Conservation (phyloP, 768 basidiomycete species). For the Polyporus arcularius region DNA sequence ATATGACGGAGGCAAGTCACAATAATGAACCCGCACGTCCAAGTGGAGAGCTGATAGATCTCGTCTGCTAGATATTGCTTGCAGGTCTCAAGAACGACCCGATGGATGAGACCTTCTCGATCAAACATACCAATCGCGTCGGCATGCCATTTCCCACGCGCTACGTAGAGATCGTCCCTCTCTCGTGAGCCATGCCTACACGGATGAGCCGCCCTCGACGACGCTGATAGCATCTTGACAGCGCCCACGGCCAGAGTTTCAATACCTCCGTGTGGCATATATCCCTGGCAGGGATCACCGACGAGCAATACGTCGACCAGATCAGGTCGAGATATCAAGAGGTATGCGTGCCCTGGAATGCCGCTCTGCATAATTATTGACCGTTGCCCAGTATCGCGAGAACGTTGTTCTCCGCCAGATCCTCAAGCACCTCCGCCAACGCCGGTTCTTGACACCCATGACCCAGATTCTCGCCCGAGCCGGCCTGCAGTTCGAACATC, state of each 20-base stretch:
- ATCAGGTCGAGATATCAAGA: constrained; percentile 59
- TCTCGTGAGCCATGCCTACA: constrained; percentile 53
- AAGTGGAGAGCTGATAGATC: no score
- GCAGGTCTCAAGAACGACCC: constrained; percentile 66
- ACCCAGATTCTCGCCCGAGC: constrained; percentile 56
- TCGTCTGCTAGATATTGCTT: constrained; percentile 43
- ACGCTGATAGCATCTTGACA: constrained; percentile 27
- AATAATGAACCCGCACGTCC: no score
- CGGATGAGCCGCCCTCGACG: neutral
- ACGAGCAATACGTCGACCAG: constrained; percentile 57
- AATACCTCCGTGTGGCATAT: constrained; percentile 83
- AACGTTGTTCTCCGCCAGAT: constrained; percentile 63
- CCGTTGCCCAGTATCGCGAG: constrained; percentile 61
- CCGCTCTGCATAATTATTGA: neutral
- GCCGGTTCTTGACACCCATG: constrained; percentile 69
- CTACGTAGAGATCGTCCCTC: constrained; percentile 73
- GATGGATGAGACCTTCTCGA: constrained; percentile 61
- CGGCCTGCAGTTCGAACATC: constrained; percentile 64
- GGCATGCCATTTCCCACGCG: constrained; percentile 64
- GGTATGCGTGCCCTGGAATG: constrained; percentile 36
- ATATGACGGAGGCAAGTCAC: constrained; percentile 54
- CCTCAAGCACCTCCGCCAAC: constrained; percentile 76
- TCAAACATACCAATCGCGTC: constrained; percentile 55
- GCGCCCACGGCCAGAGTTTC: constrained; percentile 71
- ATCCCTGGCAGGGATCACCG: constrained; percentile 58